phyloP scores from a whole-genome alignment of 495 filamentous ascomycete genomes.

The Penicillium odoratum region DNA sequence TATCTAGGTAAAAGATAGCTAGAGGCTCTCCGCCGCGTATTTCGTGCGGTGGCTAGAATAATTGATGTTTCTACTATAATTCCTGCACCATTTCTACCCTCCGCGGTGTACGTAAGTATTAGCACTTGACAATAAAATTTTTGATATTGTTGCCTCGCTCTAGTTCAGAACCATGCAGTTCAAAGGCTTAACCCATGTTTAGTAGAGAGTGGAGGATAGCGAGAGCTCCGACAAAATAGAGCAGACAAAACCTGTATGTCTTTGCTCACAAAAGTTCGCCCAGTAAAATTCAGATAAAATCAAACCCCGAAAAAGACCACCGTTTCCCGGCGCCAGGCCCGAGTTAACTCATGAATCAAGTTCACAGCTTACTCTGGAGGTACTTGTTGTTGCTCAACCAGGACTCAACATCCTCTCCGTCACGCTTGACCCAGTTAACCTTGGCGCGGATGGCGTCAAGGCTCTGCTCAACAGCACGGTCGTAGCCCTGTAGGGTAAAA shows the following conservation, averaged over 20 bases:
- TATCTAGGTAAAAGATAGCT: neutral
- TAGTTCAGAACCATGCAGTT: neutral
- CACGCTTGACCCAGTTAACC: constrained; percentile 61
- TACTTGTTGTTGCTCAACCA: constrained; percentile 63
- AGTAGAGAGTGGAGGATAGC: neutral
- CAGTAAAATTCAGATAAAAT: neutral
- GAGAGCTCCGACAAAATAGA: neutral
- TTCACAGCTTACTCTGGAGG: constrained; percentile 46
- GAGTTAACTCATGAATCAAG: neutral
- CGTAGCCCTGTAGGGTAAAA: constrained; percentile 46
- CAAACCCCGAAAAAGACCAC: neutral
- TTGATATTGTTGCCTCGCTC: neutral
- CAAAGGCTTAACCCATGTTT: neutral
- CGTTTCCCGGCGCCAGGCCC: neutral
- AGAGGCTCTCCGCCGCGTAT: too few relatives aligned
- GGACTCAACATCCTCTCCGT: constrained; percentile 57
- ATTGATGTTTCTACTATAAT: too few relatives aligned
- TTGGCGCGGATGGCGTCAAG: constrained; percentile 61
- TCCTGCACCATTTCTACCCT: too few relatives aligned
- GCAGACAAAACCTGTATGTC: constrained; percentile 11
- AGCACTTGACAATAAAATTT: neutral
- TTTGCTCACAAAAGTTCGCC: neutral
- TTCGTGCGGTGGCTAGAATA: too few relatives aligned
- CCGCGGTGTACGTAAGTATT: too few relatives aligned
- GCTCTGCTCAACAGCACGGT: constrained; percentile 62